phyloP scores from a whole-genome alignment of 1,284 basidiomycete species.

The Cutaneotrichosporon arboriforme region DNA sequence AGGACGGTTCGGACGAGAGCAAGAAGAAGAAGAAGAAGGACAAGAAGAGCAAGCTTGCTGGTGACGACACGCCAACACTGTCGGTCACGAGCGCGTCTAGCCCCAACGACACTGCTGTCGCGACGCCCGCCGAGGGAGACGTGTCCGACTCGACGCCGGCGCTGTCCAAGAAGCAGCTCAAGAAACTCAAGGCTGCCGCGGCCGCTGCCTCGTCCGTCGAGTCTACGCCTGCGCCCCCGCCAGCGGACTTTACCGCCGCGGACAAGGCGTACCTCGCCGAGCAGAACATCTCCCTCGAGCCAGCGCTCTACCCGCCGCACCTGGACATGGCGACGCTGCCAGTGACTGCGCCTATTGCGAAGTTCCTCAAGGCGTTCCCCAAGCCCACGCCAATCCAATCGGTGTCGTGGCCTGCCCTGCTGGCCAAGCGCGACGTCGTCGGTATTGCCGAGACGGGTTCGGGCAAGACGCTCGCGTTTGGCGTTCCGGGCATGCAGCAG shows the following conservation, averaged over 20 bases:
- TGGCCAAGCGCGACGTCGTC: constrained; percentile 79
- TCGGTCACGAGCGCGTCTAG: constrained; percentile 12
- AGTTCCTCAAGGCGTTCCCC: constrained; percentile 66
- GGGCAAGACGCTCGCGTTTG: constrained; percentile 96
- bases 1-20: constrained; percentile 16
- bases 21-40: constrained; percentile 34
- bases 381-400: constrained; percentile 94
- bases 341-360: constrained; percentile 60
- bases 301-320: constrained; percentile 60
- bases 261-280: constrained; percentile 62
- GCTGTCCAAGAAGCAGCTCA: constrained; percentile 43
- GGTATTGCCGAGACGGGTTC: constrained; percentile 97
- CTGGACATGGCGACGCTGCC: constrained; percentile 66
- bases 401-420: constrained; percentile 86
- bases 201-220: constrained; percentile 23
- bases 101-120: constrained; percentile 18
- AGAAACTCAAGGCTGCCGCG: constrained; percentile 38
- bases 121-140: constrained; percentile 17
- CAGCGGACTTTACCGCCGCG: constrained; percentile 46
- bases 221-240: constrained; percentile 23
- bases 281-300: constrained; percentile 69
- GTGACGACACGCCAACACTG: constrained; percentile 29
- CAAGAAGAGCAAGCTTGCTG: constrained; percentile 40
- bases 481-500: constrained; percentile 68
- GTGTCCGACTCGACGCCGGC: constrained; percentile 6